Percentiles rank a stretch among this genome's conserved stretches.
Evolutionary conservation across 2,329 filamentous ascomycete genomes (phyloP).

Genomic region (Parastagonospora nodorum): DNA sequence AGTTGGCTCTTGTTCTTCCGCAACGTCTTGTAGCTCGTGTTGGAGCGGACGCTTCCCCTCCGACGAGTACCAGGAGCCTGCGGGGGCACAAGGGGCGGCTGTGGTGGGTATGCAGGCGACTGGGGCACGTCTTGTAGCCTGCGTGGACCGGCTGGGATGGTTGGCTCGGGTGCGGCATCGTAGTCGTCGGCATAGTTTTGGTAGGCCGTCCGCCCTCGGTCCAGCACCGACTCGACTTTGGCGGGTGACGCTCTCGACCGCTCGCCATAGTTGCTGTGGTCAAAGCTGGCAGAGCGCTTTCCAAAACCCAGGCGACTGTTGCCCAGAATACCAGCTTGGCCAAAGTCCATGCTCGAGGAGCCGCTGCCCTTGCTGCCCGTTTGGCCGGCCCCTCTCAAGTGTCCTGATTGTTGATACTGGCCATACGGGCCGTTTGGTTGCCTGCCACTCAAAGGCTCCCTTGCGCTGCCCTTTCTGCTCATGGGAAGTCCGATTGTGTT

Average conservation of each 20-base stretch:
- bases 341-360: constrained; percentile 68
- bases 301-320: constrained; percentile 62
- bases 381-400: constrained; percentile 52
- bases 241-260: constrained; percentile 24
- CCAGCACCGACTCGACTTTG: constrained; percentile 52
- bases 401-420: constrained; percentile 35
- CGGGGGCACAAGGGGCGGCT: constrained; percentile 47
- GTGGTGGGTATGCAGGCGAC: constrained; percentile 47
- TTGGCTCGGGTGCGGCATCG: constrained; percentile 86
- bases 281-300: constrained; percentile 75
- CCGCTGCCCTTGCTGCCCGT: constrained; percentile 76
- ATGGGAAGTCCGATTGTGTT: constrained; percentile 62
- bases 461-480: constrained; percentile 38
- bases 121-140: constrained; percentile 52
- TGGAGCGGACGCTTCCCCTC: constrained; percentile 64
- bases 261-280: constrained; percentile 52
- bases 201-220: constrained; percentile 50
- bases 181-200: constrained; percentile 62
- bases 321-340: constrained; percentile 62
- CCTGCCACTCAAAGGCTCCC: constrained; percentile 37
- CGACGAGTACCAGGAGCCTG: constrained; percentile 54
- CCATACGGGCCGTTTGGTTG: constrained; percentile 30
- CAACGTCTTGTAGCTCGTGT: constrained; percentile 53
- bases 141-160: constrained; percentile 78
- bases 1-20: constrained; percentile 51